Percentiles rank a stretch among this genome's conserved stretches.
Conservation (phyloP, 176 grass and related monocot genomes). For the Aegilops sharonensis region DNA sequence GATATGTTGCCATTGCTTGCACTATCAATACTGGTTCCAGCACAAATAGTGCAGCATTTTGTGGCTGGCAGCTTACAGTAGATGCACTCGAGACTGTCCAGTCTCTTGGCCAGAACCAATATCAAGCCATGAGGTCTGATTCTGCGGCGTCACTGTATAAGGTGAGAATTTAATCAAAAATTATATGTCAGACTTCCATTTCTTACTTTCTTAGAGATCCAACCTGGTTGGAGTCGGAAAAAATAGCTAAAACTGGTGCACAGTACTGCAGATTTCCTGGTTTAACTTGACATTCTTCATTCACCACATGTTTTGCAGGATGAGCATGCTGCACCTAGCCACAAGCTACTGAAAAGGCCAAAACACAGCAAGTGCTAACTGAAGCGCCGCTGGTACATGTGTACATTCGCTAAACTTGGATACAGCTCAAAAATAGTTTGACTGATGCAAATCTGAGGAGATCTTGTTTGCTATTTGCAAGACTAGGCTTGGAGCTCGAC, state of each 20-base stretch:
- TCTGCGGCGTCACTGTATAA: conserved; percentile 94
- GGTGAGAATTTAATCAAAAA: conserved; percentile 36
- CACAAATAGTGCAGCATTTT: conserved; percentile 40
- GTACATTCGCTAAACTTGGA: conserved; percentile 3
- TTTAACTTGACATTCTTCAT: neutral
- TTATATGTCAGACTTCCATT: neutral
- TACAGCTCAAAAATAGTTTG: neutral
- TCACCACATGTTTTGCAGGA: conserved; percentile 56
- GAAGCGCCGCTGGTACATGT: neutral
- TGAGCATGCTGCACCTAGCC: conserved; percentile 66
- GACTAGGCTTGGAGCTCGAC: neutral
- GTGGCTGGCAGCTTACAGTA: conserved; percentile 92
- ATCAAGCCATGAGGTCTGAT: conserved; percentile 80
- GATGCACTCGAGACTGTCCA: conserved; percentile 82
- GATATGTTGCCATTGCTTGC: conserved; percentile 71
- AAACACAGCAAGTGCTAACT: conserved; percentile 68
- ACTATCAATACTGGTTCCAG: conserved; percentile 52
- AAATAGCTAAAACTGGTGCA: neutral
- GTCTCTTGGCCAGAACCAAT: conserved; percentile 73
- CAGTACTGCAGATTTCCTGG: neutral
- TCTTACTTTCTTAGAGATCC: neutral
- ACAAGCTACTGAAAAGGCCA: conserved; percentile 62
- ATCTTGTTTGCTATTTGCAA: conserved; percentile 11
- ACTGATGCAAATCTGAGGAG: neutral
- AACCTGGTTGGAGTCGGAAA: neutral